phyloP scores from a whole-genome alignment of 305 asterid genomes.

The Striga hermonthica region DNA sequence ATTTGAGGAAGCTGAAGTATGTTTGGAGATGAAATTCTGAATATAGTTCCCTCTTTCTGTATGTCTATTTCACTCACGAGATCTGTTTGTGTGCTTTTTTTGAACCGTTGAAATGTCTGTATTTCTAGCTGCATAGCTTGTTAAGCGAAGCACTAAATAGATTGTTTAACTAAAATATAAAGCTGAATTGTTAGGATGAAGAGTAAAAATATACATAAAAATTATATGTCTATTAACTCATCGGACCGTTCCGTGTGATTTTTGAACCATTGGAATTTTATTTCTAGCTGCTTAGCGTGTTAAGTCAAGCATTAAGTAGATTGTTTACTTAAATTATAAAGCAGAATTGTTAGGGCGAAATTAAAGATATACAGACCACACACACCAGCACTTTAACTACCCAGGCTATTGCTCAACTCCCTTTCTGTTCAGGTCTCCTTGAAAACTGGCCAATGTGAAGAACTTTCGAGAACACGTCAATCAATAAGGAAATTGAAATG shows the following conservation, averaged over 20 bases:
- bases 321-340: background rate
- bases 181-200: background rate
- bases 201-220: background rate
- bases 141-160: background rate
- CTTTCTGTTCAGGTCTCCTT: background rate
- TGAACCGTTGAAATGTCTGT: background rate
- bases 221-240: too few relatives aligned
- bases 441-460: background rate
- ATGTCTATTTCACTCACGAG: background rate
- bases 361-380: background rate
- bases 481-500: too few relatives aligned
- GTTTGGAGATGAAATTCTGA: background rate
- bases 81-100: background rate
- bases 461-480: too few relatives aligned
- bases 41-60: background rate
- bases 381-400: background rate
- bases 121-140: background rate
- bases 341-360: background rate
- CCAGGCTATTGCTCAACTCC: too few relatives aligned
- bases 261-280: too few relatives aligned
- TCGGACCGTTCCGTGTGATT: too few relatives aligned
- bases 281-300: too few relatives aligned
- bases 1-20: background rate
- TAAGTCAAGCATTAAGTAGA: too few relatives aligned
- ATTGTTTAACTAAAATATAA: background rate